Base-by-base conservation (phyloP, 345 rosid genomes). In the Gynandropsis gynandra region DNA sequence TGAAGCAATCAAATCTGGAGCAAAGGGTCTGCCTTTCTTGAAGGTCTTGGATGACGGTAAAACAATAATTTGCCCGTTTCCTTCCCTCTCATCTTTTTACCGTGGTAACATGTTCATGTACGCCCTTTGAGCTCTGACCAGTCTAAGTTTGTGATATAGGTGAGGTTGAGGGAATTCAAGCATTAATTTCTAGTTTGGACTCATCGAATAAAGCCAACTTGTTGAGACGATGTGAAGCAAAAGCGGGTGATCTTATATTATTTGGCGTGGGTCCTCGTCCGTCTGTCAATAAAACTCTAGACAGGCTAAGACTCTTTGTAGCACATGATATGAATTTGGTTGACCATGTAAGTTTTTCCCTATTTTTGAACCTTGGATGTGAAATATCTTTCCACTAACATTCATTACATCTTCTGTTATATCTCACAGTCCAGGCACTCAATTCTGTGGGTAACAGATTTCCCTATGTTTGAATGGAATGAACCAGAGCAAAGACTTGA, bases 381-480 rank as follows among this genome's bases (percentile, higher is more conserved):
- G 17, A 40, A 16, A 33, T 48, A 9, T 14, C 19, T n/a, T 29
- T 8, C 7, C 42, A 10, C 29, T 55, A 29, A 4, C 15, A 34
- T 32, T 44, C 38, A 50, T 55, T 44, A 55, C 16, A 52, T 55
- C 35, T n/a, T 41, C 47, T 38, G 19, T 16, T 16, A 40, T 48
- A 65, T 42, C 42, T 61, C 37, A 52, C 69, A 92, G 95, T 80
- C 87, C 65, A 80, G 61, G 78, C 79, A 87, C 72, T 79, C 95
- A 17, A 81, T 92, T 58, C 78, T 92, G 4, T 92, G 98, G 98
- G 81, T 92, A 52, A 92, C 95, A 39, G 98, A 87, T 62, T 92
- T 92, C 67, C 96, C 98, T 7, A 82, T 92, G 96, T 92, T 92
- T 35, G 93, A 87, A 71, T 85, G 98, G 98, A 92, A 85, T 42